Evolutionary conservation across 2,329 filamentous ascomycete species (phyloP).

Genomic region (Pseudomassariella vexata): DNA sequence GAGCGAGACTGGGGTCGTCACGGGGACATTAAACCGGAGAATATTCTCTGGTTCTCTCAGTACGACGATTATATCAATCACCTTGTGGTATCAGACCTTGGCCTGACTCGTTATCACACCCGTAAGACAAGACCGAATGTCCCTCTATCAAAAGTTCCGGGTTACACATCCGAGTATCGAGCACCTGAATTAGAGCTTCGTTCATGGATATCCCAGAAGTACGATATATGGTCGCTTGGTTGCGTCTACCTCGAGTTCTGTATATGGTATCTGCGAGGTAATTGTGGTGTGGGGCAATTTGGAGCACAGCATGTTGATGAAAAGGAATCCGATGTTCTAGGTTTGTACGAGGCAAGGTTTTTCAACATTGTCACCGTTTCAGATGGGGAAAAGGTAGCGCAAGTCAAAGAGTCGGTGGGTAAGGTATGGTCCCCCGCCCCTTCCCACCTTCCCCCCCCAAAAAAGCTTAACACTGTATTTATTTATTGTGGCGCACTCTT

Average conservation of each 20-base stretch:
- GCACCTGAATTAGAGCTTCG: constrained; percentile 13
- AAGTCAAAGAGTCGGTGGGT: too few relatives aligned
- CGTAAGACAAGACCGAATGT: not conserved
- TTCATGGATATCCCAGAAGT: constrained; percentile 10
- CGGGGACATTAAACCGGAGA: constrained; percentile 14
- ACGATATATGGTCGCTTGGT: constrained; percentile 21
- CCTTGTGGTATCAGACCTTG: constrained; percentile 17
- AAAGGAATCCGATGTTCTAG: too few relatives aligned
- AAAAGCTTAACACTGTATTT: too few relatives aligned
- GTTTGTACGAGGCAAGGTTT: too few relatives aligned
- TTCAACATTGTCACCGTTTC: too few relatives aligned
- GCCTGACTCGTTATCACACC: constrained; percentile 12
- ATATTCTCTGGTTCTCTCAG: constrained; percentile 17
- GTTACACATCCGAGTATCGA: constrained; percentile 10
- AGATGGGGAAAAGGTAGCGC: too few relatives aligned
- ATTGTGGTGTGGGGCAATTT: too few relatives aligned
- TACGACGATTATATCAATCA: constrained; percentile 1
- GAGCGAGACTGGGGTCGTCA: constrained; percentile 3
- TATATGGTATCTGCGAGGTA: too few relatives aligned
- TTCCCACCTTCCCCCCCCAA: too few relatives aligned
- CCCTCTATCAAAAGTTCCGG: not conserved
- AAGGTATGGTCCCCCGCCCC: too few relatives aligned
- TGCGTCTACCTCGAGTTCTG: constrained; percentile 19
- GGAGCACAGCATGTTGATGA: too few relatives aligned
- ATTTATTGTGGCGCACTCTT: too few relatives aligned